A percentile compares a stretch with the other conserved stretches of the same genome.
Conservation (phyloP, 768 basidiomycete genomes). For the Tylopilus vinaceipallidus region DNA sequence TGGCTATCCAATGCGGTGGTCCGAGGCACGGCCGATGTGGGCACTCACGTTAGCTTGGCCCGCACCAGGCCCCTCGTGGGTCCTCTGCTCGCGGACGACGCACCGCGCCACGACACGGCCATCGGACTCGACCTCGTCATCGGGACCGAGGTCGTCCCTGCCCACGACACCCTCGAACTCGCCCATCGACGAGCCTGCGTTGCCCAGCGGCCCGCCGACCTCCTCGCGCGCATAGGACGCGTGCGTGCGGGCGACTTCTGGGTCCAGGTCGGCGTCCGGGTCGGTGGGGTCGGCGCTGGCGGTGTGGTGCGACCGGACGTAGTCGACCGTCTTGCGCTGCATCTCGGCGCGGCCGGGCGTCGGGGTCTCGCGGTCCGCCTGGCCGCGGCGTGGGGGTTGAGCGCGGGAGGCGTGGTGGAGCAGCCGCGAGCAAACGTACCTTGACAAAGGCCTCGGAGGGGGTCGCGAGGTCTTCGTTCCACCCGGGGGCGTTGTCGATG, state of each 20-base stretch:
- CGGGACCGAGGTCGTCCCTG: conserved; percentile 28
- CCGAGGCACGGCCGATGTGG: too few species aligned
- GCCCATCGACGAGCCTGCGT: conserved; percentile 21
- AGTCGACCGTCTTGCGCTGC: conserved; percentile 23
- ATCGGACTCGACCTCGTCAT: conserved; percentile 22
- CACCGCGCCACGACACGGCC: conserved; percentile 25
- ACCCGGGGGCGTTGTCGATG: conserved; percentile 58
- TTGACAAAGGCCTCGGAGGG: conserved; percentile 66
- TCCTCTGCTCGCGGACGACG: conserved; percentile 1
- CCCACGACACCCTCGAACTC: conserved; percentile 32
- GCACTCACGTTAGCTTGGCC: conserved; percentile 21
- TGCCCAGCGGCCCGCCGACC: conserved; percentile 27
- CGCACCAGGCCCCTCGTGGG: not conserved
- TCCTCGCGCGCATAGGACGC: conserved; percentile 30
- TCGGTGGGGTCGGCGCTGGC: not conserved
- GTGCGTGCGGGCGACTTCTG: conserved; percentile 21
- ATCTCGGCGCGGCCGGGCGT: conserved; percentile 18
- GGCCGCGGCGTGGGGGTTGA: not conserved
- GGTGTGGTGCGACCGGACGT: conserved; percentile 4
- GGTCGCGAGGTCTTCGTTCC: conserved; percentile 67
- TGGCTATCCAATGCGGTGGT: too few species aligned
- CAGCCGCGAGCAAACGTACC: conserved; percentile 34
- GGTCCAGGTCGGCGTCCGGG: not conserved
- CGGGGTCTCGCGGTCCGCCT: conserved; percentile 27
- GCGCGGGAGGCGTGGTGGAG: too few species aligned